These are phyloP conservation scores for Raffaelea deltoideospora DNA, from an alignment of 2,329 filamentous ascomycete genomes.

Conservation along the genomic window DNA sequence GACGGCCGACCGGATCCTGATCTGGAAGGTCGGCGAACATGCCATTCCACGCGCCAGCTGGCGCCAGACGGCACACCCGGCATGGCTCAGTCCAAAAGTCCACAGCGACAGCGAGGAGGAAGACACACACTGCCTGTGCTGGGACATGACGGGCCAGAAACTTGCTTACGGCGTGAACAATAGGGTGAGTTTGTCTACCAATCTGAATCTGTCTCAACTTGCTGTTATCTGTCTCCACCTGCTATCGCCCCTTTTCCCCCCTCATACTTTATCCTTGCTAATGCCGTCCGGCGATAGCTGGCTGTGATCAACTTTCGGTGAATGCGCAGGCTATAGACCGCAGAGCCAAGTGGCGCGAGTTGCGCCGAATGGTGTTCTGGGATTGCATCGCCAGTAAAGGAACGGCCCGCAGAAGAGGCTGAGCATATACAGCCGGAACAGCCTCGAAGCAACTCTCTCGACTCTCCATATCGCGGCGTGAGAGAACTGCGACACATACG, in stretches of 20 bases:
- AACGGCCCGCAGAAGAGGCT: no score
- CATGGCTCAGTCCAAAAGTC: conserved; percentile 42
- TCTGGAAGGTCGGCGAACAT: conserved; percentile 49
- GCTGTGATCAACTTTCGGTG: conserved; percentile 12
- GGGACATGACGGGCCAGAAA: conserved; percentile 46
- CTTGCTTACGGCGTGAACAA: conserved; percentile 50
- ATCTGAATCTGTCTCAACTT: neutral
- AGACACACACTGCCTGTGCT: conserved; percentile 44
- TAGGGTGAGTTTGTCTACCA: conserved; percentile 34
- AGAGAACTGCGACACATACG: no score
- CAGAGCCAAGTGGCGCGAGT: no score
- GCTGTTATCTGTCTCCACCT: neutral
- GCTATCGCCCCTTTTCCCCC: no score
- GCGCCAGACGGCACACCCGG: conserved; percentile 37
- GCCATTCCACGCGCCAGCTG: conserved; percentile 44
- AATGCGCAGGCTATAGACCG: no score
- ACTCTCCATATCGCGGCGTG: no score
- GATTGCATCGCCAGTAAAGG: no score
- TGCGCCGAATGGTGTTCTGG: no score
- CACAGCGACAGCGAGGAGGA: conserved; percentile 40
- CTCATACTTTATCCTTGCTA: no score
- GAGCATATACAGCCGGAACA: no score
- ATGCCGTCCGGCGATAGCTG: conserved; percentile 3
- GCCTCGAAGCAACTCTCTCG: no score
- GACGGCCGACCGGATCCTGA: conserved; percentile 41